Evolutionary conservation across 2,329 filamentous ascomycete species (phyloP).

Genomic region (Aspergillus fumigatiaffinis): DNA sequence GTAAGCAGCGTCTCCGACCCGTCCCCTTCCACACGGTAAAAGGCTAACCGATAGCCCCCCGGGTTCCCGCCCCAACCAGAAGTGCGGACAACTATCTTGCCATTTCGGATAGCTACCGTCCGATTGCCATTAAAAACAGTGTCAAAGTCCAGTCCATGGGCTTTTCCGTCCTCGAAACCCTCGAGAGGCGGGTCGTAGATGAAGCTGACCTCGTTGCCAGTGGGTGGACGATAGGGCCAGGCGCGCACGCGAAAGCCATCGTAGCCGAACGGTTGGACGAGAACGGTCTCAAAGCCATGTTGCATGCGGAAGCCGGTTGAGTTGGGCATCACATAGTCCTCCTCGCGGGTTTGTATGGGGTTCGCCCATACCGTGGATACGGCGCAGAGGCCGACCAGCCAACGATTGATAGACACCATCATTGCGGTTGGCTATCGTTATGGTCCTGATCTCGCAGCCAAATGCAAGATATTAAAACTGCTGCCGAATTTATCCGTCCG

Average conservation of each 20-base stretch:
- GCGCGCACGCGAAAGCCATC: conserved; percentile 39
- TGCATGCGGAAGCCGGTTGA: conserved; percentile 29
- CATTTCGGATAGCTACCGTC: conserved; percentile 31
- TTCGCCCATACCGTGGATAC: neutral
- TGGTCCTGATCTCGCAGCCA: no score
- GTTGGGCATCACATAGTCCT: conserved; percentile 15
- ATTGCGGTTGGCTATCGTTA: no score
- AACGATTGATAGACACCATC: neutral
- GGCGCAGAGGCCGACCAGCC: conserved; percentile 1
- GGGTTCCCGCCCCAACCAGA: conserved; percentile 29
- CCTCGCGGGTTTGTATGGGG: neutral
- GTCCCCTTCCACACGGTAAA: conserved; percentile 32
- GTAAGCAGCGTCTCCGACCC: conserved; percentile 35
- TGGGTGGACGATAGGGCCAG: conserved; percentile 35
- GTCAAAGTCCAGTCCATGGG: conserved; percentile 31
- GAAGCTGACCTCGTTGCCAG: conserved; percentile 35
- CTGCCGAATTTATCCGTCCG: no score
- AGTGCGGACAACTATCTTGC: conserved; percentile 34
- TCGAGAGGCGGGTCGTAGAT: conserved; percentile 39
- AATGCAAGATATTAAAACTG: no score
- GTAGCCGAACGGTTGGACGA: conserved; percentile 39
- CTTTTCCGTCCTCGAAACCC: conserved; percentile 30
- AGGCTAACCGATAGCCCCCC: conserved; percentile 32
- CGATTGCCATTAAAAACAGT: conserved; percentile 29
- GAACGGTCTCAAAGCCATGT: conserved; percentile 38